Evolutionary conservation across 2,329 filamentous ascomycete species (phyloP).

Genomic region (Fusarium chaquense): DNA sequence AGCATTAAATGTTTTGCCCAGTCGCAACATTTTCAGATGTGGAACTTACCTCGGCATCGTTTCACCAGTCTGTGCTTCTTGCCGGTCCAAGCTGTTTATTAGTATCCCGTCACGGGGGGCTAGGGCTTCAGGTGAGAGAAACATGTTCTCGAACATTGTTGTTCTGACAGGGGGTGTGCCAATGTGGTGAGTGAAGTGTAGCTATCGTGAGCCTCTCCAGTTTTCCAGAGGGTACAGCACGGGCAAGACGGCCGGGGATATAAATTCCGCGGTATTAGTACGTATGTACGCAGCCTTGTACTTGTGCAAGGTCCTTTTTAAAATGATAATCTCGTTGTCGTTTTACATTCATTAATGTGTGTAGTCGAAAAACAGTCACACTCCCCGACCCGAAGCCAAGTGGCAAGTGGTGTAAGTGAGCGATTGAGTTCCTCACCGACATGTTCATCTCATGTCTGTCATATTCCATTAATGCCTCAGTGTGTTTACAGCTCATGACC

Average conservation of each 20-base stretch:
- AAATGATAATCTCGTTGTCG: conserved; percentile 18
- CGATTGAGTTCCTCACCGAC: not conserved
- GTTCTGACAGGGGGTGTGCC: conserved; percentile 5
- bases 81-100: conserved; percentile 20
- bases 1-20: conserved; percentile 30
- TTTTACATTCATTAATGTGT: conserved; percentile 24
- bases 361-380: not conserved
- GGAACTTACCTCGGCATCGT: conserved; percentile 24
- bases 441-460: conserved; percentile 12
- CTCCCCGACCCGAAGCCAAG: not conserved
- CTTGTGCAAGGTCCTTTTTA: conserved; percentile 11
- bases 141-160: conserved; percentile 28
- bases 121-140: conserved; percentile 25
- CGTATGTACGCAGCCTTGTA: conserved; percentile 8
- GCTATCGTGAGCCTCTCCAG: conserved; percentile 10
- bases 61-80: conserved; percentile 33
- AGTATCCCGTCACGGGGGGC: conserved; percentile 1
- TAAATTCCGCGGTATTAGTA: not conserved
- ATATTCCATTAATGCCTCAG: conserved; percentile 12
- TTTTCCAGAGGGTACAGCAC: not conserved
- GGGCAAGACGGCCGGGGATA: not conserved
- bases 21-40: conserved; percentile 20
- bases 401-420: not conserved
- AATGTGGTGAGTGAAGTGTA: conserved; percentile 4
- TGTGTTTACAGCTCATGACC: conserved; percentile 8